Conservation (phyloP, 2,329 filamentous ascomycete genomes). For the Fusarium humuli region DNA sequence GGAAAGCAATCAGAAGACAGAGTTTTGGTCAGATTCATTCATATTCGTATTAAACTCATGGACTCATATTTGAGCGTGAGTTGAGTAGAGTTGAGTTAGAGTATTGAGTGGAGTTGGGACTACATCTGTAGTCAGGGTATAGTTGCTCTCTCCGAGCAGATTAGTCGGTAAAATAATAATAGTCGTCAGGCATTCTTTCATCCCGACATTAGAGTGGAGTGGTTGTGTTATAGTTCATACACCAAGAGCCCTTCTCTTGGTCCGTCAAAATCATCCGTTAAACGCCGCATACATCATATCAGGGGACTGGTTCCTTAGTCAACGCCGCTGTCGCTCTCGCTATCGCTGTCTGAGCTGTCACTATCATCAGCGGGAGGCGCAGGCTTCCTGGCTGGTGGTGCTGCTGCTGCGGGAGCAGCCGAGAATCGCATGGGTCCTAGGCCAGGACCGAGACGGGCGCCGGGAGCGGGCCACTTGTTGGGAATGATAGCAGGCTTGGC, state of each 20-base stretch:
- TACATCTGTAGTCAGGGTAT: conserved; percentile 17
- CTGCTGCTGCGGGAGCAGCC: conserved; percentile 1
- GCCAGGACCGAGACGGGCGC: conserved; percentile 15
- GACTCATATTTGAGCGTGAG: conserved; percentile 23
- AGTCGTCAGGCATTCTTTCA: neutral
- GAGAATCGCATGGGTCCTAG: conserved; percentile 12
- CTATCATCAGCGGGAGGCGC: conserved; percentile 1
- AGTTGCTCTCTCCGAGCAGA: conserved; percentile 20
- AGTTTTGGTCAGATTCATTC: conserved; percentile 8
- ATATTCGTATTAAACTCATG: conserved; percentile 29
- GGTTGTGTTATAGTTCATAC: conserved; percentile 11
- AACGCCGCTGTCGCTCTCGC: conserved; percentile 10
- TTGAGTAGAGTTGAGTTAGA: conserved; percentile 1
- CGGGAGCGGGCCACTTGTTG: conserved; percentile 21
- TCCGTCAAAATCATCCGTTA: neutral
- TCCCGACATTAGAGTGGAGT: conserved; percentile 17
- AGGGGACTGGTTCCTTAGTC: conserved; percentile 20
- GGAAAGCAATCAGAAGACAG: neutral
- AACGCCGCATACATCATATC: conserved; percentile 9
- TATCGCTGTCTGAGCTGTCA: conserved; percentile 6
- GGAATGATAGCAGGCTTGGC: conserved; percentile 21
- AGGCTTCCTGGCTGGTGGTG: conserved; percentile 15
- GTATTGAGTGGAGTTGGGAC: conserved; percentile 25
- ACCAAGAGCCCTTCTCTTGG: conserved; percentile 11
- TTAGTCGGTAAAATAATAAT: conserved; percentile 15